phyloP scores from a whole-genome alignment of 2,329 filamentous ascomycete genomes.

The Pezicula rhizophila region DNA sequence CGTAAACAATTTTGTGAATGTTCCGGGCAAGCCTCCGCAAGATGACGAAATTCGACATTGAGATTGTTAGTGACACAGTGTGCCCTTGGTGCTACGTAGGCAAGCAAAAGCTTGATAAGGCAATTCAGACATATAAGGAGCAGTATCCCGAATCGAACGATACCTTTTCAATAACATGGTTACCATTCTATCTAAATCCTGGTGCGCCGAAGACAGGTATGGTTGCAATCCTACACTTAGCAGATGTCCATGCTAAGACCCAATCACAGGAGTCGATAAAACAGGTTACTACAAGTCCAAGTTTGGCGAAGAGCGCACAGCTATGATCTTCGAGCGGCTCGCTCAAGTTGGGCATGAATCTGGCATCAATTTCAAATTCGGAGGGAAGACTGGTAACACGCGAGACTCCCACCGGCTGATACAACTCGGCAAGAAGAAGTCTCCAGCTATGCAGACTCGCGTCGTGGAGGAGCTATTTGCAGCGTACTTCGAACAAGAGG shows the following conservation, averaged over 20 bases:
- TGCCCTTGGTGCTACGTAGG: constrained; percentile 80
- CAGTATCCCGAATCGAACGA: constrained; percentile 56
- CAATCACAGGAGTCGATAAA: constrained; percentile 39
- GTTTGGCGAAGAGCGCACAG: constrained; percentile 56
- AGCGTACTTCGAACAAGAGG: constrained; percentile 59
- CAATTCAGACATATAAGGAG: constrained; percentile 61
- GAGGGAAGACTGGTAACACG: constrained; percentile 68
- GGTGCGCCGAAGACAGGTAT: constrained; percentile 45
- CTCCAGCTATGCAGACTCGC: constrained; percentile 46
- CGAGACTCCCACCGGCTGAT: constrained; percentile 74
- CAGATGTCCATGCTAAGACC: constrained; percentile 14
- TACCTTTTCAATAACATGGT: constrained; percentile 69
- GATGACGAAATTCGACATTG: constrained; percentile 73
- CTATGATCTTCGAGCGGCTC: constrained; percentile 53
- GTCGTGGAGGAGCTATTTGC: constrained; percentile 59
- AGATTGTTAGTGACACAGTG: constrained; percentile 74
- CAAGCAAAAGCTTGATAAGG: constrained; percentile 66
- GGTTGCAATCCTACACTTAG: constrained; percentile 17
- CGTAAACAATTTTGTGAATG: constrained; percentile 8
- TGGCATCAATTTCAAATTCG: constrained; percentile 68
- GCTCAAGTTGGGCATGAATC: constrained; percentile 51
- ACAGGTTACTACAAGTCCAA: constrained; percentile 53
- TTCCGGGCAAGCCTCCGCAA: constrained; percentile 21
- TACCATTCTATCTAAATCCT: constrained; percentile 76
- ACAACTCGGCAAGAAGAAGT: constrained; percentile 57